Evolutionary conservation across 495 filamentous ascomycete genomes (phyloP), one percentile per base, ranked within the genome.

Genomic region (Cetradonia linearis): DNA sequence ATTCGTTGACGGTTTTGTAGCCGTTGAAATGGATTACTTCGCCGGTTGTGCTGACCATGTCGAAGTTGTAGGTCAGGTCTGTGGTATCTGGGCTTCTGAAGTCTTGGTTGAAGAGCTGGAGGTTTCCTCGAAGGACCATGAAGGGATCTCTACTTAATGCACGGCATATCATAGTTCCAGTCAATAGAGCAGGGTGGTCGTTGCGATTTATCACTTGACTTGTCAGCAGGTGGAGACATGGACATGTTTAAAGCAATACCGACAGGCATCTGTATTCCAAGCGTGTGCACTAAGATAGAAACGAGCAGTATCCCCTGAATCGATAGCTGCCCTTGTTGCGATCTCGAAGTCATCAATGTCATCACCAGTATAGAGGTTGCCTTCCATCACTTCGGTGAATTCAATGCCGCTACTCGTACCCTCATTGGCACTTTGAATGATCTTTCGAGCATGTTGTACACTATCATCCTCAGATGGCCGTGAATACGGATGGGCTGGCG

Each of bases 41-140:
- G 48, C 48, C 48, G 3, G 25, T 18, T 5, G 48, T 50, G 28
- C 48, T 50, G 18, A 50, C 48, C 48, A 50, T 50, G 27, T 50
- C 48, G 10, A 50, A 50, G 4, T 50, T 14, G 13, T 50, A 50
- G 6, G 48, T 50, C 10, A 50, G 48, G 48, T 50, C 28, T 31
- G 48, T 50, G 8, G 48, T 50, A 50, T 50, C 48, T 31, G 48
- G 48, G 48, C 48, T 50, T 31, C 48, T 50, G 16, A 50, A 50
- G 14, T 50, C 48, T 50, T 50, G 48, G 28, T 50, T 30, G 48
- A 50, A 50, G 5, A 50, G 18, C 23, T 50, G 48, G 14, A 50
- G 27, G 18, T n/a, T 31, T 16, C 48, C 48, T 50, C 48, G 48
- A 25, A 50, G 48, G 13, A 50, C 48, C 48, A 31, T 50, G 2